Conservation (phyloP, 768 basidiomycete genomes). For the Termitomyces sp. region DNA sequence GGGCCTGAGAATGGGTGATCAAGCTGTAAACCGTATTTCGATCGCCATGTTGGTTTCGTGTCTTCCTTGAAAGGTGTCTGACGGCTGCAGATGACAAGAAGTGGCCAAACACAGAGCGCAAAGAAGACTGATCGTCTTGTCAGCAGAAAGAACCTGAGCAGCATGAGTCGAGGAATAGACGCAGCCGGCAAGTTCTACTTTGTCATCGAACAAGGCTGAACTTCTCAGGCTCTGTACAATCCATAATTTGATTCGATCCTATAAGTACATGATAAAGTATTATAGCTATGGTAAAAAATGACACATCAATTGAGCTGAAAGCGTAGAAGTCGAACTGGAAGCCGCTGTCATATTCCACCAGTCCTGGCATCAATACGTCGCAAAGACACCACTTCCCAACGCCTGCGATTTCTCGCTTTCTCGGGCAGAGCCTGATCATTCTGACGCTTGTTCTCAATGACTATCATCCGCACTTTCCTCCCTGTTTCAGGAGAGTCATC, state of each 20-base stretch:
- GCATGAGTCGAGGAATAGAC: not conserved
- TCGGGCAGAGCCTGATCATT: slow-evolving; percentile 23
- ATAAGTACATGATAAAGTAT: not conserved
- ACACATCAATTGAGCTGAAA: not conserved
- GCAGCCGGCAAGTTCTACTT: not conserved
- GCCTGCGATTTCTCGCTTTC: slow-evolving; percentile 31
- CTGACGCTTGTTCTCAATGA: slow-evolving; percentile 35
- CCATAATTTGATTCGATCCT: not conserved
- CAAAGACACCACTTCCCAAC: slow-evolving; percentile 33
- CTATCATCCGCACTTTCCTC: slow-evolving; percentile 52
- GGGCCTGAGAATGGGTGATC: slow-evolving; percentile 80
- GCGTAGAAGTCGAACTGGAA: not conserved
- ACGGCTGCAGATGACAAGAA: not conserved
- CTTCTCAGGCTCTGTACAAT: not conserved
- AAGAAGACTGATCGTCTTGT: not conserved
- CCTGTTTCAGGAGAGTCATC: slow-evolving; percentile 63
- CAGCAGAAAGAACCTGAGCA: not conserved
- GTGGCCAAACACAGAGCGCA: not conserved
- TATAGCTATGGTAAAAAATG: not conserved
- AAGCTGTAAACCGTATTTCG: slow-evolving; percentile 70
- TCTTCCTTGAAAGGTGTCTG: slow-evolving; percentile 9
- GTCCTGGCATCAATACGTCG: slow-evolving; percentile 33
- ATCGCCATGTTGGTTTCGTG: slow-evolving; percentile 45
- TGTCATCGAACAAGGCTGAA: not conserved
- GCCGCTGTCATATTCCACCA: slow-evolving; percentile 9